Conservation (phyloP, 1,284 basidiomycete species). For the Ustilago crameri region DNA sequence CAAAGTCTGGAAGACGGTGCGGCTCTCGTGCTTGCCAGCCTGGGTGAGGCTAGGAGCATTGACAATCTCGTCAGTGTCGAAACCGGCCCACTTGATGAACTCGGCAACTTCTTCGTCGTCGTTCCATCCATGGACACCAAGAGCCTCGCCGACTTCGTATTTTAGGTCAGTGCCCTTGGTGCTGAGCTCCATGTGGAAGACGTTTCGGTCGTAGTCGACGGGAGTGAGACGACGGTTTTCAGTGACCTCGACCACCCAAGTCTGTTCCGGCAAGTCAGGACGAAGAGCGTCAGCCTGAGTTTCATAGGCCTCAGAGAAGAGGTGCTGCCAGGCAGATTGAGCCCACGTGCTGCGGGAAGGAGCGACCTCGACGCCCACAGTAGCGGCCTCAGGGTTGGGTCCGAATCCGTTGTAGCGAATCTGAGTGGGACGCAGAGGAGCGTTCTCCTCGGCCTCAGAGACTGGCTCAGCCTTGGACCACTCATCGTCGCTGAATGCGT, state of each 20-base stretch:
- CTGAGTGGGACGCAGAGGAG: slow-evolving; percentile 53
- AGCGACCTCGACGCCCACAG: slow-evolving; percentile 46
- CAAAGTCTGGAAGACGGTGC: slow-evolving; percentile 93
- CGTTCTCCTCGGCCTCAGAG: slow-evolving; percentile 56
- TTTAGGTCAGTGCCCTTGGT: slow-evolving; percentile 90
- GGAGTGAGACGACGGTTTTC: slow-evolving; percentile 96
- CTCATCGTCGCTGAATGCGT: slow-evolving; percentile 47
- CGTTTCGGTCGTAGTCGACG: slow-evolving; percentile 93
- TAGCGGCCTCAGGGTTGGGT: slow-evolving; percentile 50
- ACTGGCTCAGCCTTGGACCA: slow-evolving; percentile 56
- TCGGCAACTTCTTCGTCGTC: slow-evolving; percentile 86
- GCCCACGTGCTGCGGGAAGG: slow-evolving; percentile 61
- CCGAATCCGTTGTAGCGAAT: slow-evolving; percentile 63
- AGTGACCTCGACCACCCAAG: slow-evolving; percentile 89
- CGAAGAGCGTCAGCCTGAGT: slow-evolving; percentile 69
- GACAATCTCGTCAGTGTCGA: slow-evolving; percentile 82
- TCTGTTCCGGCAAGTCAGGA: slow-evolving; percentile 88
- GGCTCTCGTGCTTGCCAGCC: slow-evolving; percentile 73
- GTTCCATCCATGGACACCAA: slow-evolving; percentile 98
- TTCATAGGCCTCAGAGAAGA: slow-evolving; percentile 68
- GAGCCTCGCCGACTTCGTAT: slow-evolving; percentile 95
- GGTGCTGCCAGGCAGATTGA: slow-evolving; percentile 65
- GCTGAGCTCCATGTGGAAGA: slow-evolving; percentile 98
- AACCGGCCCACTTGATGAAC: slow-evolving; percentile 91
- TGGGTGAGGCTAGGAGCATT: slow-evolving; percentile 76